Base-by-base conservation (phyloP, 768 basidiomycete species). In the Saitozyma podzolica region DNA sequence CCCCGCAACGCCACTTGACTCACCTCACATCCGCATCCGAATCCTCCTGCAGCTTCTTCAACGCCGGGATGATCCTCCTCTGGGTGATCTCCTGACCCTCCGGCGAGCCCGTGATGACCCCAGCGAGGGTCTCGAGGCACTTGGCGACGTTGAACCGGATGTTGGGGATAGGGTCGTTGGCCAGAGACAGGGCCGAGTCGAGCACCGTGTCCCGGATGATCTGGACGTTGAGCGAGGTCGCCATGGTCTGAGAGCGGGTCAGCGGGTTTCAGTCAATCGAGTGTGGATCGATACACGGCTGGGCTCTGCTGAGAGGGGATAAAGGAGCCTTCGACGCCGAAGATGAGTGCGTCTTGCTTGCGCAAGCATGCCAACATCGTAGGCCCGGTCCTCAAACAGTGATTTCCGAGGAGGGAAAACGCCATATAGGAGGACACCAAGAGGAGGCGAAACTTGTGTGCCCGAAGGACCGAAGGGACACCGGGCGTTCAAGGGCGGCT, bases 101-200 rank as follows among this genome's bases (percentile, higher is more conserved):
- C 16, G 81, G 77, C 17, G 78, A 72, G 6, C 64, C 49, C 10
- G 85, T 86, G 67, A 90, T 88, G 0, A 89, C 85, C 14, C 82
- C 82, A 1, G 91, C 91, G 69, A 97, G 84, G 13, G 92, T 87
- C 82, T 98, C 95, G 70, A 98, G 82, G 37, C 90, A 88, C 80
- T 97, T 98, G 29, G 94, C 90, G 39, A 98, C 94, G 78, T 98
- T 98, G 84, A 99, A 99, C 43, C 96, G 91, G 79, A 99, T 98
- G 80, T 99, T 99, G 58, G 96, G 96, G 76, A 99, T 98, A 10
- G 91, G 87, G 77, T 99, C 96, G 56, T 84, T 83, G 14, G 90
- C 87, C 50, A 99, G 86, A 62, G 87, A 84, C 61, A 95, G 81
- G 54, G 98, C 85, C 45, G 90, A 88, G 20, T 87, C 87, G 64